Conservation (phyloP, 2,329 filamentous ascomycete genomes). For the Metarhizium sp. region DNA sequence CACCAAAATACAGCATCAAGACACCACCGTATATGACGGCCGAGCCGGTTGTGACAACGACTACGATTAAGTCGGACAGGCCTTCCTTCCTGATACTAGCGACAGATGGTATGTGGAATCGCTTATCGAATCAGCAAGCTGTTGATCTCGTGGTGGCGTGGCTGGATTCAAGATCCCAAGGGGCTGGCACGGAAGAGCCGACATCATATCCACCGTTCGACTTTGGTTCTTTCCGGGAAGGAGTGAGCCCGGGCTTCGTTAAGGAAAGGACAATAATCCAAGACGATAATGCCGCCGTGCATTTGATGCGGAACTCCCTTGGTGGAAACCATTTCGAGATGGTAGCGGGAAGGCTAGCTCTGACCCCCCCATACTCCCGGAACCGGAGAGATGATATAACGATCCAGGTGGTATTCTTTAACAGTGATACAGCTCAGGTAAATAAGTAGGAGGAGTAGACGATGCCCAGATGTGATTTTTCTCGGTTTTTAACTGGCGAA, state of each 20-base stretch:
- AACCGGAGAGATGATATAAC: slow-evolving; percentile 59
- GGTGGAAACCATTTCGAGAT: slow-evolving; percentile 65
- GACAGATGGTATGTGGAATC: not conserved
- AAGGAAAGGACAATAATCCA: slow-evolving; percentile 3
- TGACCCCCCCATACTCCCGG: slow-evolving; percentile 59
- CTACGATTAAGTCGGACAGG: slow-evolving; percentile 30
- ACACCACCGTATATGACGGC: slow-evolving; percentile 58
- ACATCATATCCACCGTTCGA: not conserved
- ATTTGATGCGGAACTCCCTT: slow-evolving; percentile 65
- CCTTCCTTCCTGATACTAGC: slow-evolving; percentile 32
- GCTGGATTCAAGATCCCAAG: not conserved
- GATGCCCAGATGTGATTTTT: no score
- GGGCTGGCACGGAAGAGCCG: not conserved
- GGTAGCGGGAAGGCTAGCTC: slow-evolving; percentile 58
- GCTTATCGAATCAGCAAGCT: not conserved
- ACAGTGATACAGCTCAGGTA: no score
- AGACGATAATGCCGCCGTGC: slow-evolving; percentile 61
- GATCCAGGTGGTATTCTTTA: slow-evolving; percentile 58
- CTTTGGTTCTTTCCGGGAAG: not conserved
- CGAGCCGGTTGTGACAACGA: slow-evolving; percentile 51
- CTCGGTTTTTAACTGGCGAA: no score
- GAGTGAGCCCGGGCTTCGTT: slow-evolving; percentile 1
- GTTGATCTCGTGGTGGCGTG: not conserved
- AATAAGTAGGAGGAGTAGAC: no score
- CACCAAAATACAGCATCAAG: slow-evolving; percentile 25